Percentiles rank a stretch among this genome's conserved stretches.
Conservation (phyloP, 2,329 filamentous ascomycete species). For the Xylaria sp. region DNA sequence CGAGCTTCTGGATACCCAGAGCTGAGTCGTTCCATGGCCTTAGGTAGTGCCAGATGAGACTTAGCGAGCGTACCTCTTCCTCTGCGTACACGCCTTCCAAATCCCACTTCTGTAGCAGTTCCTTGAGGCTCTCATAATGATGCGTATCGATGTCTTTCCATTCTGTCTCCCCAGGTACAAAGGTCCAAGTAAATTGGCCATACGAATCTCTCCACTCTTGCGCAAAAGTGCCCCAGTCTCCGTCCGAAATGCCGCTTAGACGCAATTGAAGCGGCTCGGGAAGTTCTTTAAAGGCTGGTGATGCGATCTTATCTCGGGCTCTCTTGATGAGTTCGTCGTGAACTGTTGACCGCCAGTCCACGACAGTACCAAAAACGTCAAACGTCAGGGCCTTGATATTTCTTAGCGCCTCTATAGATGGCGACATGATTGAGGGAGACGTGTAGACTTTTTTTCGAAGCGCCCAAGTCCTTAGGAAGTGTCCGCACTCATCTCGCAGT, state of each 20-base stretch:
- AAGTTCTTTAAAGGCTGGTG: slow-evolving; percentile 57
- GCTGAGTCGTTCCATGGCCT: slow-evolving; percentile 74
- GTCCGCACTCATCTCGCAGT: background rate
- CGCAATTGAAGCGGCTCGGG: slow-evolving; percentile 59
- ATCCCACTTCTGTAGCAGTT: slow-evolving; percentile 66
- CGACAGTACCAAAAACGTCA: slow-evolving; percentile 83
- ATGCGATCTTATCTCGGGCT: slow-evolving; percentile 61
- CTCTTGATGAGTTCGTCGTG: slow-evolving; percentile 66
- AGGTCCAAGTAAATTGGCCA: slow-evolving; percentile 65
- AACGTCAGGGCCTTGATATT: slow-evolving; percentile 72
- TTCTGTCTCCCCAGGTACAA: slow-evolving; percentile 58
- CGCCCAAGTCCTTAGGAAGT: background rate
- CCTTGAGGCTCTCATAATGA: slow-evolving; percentile 70
- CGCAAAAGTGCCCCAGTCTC: slow-evolving; percentile 73
- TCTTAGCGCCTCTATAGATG: slow-evolving; percentile 35
- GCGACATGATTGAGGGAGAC: slow-evolving; percentile 16
- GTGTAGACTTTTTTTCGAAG: slow-evolving; percentile 2
- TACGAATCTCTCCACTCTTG: slow-evolving; percentile 78
- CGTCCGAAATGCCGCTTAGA: slow-evolving; percentile 61
- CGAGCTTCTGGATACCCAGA: slow-evolving; percentile 66
- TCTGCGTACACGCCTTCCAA: slow-evolving; percentile 70
- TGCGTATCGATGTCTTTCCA: slow-evolving; percentile 81
- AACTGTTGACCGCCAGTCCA: slow-evolving; percentile 80
- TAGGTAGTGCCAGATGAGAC: slow-evolving; percentile 77
- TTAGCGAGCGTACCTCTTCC: slow-evolving; percentile 71